phyloP scores from a whole-genome alignment of 2,329 filamentous ascomycete species.

The Elsinoe australis region DNA sequence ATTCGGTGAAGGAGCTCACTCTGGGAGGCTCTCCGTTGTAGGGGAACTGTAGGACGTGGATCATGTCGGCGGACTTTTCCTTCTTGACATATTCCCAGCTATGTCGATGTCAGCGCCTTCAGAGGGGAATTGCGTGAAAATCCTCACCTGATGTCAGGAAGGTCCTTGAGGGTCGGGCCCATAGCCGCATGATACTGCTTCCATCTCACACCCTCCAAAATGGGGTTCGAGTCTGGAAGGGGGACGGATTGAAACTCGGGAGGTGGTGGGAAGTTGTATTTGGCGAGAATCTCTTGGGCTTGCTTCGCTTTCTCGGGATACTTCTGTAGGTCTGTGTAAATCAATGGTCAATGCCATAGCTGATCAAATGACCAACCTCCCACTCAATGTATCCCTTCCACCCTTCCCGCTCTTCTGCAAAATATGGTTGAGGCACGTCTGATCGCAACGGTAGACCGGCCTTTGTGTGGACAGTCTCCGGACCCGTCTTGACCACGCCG shows the following conservation, averaged over 20 bases:
- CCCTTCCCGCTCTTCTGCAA: slow-evolving; percentile 34
- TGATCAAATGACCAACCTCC: slow-evolving; percentile 37
- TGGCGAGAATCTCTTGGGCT: slow-evolving; percentile 49
- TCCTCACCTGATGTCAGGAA: slow-evolving; percentile 44
- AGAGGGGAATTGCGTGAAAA: no score
- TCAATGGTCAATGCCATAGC: not conserved
- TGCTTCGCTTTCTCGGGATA: slow-evolving; percentile 60
- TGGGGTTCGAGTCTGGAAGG: slow-evolving; percentile 37
- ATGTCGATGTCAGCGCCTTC: no score
- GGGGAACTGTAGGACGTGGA: slow-evolving; percentile 42
- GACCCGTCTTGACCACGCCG: not conserved
- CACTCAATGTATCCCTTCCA: slow-evolving; percentile 57
- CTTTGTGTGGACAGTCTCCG: slow-evolving; percentile 3
- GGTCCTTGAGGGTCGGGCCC: slow-evolving; percentile 31
- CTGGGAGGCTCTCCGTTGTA: slow-evolving; percentile 42
- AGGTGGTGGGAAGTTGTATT: slow-evolving; percentile 43
- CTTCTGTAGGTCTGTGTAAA: slow-evolving; percentile 27
- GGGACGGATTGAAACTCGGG: slow-evolving; percentile 40
- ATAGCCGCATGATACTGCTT: slow-evolving; percentile 42
- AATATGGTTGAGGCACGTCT: slow-evolving; percentile 29
- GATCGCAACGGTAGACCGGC: slow-evolving; percentile 1
- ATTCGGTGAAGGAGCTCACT: not conserved
- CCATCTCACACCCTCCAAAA: slow-evolving; percentile 41
- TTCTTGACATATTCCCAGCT: slow-evolving; percentile 38
- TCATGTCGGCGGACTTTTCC: slow-evolving; percentile 41